Evolutionary conservation across 345 rosid genomes (phyloP).

Genomic region (Gynandropsis gynandra): DNA sequence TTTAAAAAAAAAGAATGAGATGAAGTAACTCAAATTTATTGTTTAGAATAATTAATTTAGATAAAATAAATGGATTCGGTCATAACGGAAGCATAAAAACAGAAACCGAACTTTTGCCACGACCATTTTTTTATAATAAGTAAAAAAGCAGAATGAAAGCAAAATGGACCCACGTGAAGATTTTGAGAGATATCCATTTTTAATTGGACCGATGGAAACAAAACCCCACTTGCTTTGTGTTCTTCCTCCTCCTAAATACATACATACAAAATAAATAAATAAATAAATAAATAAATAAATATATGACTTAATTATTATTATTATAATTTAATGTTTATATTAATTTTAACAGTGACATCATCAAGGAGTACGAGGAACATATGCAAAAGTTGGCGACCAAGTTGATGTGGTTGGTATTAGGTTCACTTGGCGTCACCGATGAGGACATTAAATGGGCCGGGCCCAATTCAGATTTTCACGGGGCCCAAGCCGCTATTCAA

Average conservation of each 20-base stretch:
- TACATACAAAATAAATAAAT: not conserved
- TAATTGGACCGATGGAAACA: not conserved
- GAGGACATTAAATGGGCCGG: conserved; percentile 66
- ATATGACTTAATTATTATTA: no score
- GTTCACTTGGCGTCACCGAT: conserved; percentile 50
- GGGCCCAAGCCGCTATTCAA: conserved; percentile 48
- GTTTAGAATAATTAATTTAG: no score
- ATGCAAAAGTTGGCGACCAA: conserved; percentile 60
- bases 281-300: conserved; percentile 1
- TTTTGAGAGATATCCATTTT: conserved; percentile 20
- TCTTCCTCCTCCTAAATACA: conserved; percentile 20
- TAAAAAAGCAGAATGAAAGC: conserved; percentile 38
- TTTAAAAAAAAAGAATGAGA: not conserved
- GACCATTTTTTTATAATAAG: conserved; percentile 20
- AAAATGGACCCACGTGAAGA: conserved; percentile 42
- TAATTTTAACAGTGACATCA: conserved; percentile 37
- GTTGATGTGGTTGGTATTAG: conserved; percentile 62
- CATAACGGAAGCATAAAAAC: conserved; percentile 6
- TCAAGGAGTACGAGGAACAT: conserved; percentile 49
- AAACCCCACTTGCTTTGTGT: conserved; percentile 21
- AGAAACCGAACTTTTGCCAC: conserved; percentile 24
- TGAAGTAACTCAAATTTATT: no score
- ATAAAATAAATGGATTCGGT: no score
- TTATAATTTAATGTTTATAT: no score
- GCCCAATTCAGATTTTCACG: conserved; percentile 31